A percentile compares a stretch with the other conserved stretches of the same genome.
Conservation (phyloP, 108 stramenopile genomes). For the Conticribra weissflogii region DNA sequence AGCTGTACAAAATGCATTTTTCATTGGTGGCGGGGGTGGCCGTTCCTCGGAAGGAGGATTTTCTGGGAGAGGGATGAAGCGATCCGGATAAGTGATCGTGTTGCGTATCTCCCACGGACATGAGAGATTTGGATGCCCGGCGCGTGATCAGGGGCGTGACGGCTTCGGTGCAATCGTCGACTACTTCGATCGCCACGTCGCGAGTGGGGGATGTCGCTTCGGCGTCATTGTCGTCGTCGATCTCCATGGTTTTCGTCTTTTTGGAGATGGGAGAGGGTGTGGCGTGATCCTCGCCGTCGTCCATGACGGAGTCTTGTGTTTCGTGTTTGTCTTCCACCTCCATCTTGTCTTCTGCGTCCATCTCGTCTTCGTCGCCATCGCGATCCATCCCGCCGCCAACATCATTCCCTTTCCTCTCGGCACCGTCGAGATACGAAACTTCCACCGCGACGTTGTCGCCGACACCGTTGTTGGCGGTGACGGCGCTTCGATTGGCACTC, state of each 20-base stretch:
- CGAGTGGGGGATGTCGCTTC: slow-evolving; percentile 2
- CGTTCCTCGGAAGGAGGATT: neutral
- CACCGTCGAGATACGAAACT: too few species aligned
- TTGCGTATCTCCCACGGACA: slow-evolving; percentile 8
- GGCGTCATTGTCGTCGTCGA: slow-evolving; percentile 9
- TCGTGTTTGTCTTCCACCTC: slow-evolving; percentile 9
- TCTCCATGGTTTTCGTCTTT: slow-evolving; percentile 7
- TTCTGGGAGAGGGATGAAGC: slow-evolving; percentile 15
- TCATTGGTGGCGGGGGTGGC: slow-evolving; percentile 7
- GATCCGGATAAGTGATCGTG: slow-evolving; percentile 15
- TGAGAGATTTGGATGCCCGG: neutral
- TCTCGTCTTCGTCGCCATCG: neutral
- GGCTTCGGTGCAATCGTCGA: slow-evolving; percentile 5
- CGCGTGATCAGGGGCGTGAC: slow-evolving; percentile 8
- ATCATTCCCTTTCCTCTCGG: neutral
- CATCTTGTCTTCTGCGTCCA: slow-evolving; percentile 15
- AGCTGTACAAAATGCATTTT: slow-evolving; percentile 46
- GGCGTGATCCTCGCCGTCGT: too few species aligned
- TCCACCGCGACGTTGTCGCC: too few species aligned
- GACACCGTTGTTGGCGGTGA: too few species aligned
- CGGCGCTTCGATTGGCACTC: too few species aligned
- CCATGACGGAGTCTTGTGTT: too few species aligned
- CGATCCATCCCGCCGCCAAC: neutral
- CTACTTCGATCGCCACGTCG: too few species aligned
- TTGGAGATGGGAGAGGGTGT: neutral